Evolutionary conservation across 805 yeast species (phyloP), one percentile per base, ranked within the genome.

Genomic region (Peterozyma toletana): DNA sequence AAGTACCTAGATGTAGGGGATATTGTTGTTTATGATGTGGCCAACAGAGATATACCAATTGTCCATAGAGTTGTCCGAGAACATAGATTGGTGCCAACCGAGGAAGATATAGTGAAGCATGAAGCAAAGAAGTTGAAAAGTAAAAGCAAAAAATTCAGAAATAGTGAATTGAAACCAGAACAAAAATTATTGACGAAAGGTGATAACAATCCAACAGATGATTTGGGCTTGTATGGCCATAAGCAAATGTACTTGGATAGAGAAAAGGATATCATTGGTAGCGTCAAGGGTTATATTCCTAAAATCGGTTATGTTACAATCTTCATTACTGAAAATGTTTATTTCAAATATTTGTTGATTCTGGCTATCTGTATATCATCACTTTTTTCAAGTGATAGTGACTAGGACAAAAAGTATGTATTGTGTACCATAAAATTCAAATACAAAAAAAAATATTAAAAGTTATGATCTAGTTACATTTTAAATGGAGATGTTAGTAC

Each of bases 11-110:
- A 77, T 38, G 93, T 90, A 1, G 99, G 99, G 17, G 99, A 93
- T 55, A 73, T 93, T 18, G 98, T 93, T 11, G 98, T 93, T 5
- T 93, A 93, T 59, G 89, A 93, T 54, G 76, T 89, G 14, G 73
- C 74, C 41, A 85, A 81, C 5, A 80, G 86, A 57, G 68, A 77
- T 15, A 90, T 93, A 36, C 99, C 99, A n/a, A 93, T 93, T 58
- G 99, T 93, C 31, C 99, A 93, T 60, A 77, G 99, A 54, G 96
- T 93, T 0, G 62, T 93, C 57, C 76, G 96, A 55, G 91, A 87
- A 53, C 98, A 93, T 58, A 80, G 50, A 38, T 71, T 66, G 5
- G 40, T 51, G 10, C 41, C 40, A 33, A 39, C 39, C 13, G 52
- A 44, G 11, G 58, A 55, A 40, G 53, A 49, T 7, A 49, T 49